phyloP scores from a whole-genome alignment of 768 basidiomycete species.

The Pleurotus pulmonarius region DNA sequence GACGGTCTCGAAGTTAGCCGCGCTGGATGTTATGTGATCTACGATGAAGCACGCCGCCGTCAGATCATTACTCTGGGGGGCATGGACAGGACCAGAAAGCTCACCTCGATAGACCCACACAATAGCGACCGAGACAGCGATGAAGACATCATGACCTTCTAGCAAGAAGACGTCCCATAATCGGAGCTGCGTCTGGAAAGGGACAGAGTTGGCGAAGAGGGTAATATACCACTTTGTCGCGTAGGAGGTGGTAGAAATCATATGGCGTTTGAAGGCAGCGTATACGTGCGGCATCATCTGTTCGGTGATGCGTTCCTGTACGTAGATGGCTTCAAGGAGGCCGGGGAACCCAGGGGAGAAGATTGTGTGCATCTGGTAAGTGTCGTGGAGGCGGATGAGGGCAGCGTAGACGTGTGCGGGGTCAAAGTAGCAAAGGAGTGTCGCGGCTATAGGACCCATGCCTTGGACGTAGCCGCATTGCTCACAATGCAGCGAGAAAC shows the following conservation, averaged over 20 bases:
- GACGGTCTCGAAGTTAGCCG: constrained; percentile 89
- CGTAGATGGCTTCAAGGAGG: constrained; percentile 90
- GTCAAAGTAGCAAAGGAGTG: constrained; percentile 88
- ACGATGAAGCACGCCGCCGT: constrained; percentile 8
- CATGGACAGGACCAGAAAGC: constrained; percentile 18
- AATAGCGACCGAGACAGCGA: constrained; percentile 82
- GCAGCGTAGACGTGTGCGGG: constrained; percentile 85
- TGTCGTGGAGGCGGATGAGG: constrained; percentile 85
- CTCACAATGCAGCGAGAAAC: constrained; percentile 80
- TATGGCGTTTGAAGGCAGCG: constrained; percentile 79
- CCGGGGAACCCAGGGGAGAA: constrained; percentile 96
- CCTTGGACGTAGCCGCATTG: constrained; percentile 97
- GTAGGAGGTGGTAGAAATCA: constrained; percentile 91
- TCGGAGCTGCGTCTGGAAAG: constrained; percentile 91
- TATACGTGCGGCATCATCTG: constrained; percentile 89
- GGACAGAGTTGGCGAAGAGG: constrained; percentile 90
- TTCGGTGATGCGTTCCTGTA: constrained; percentile 88
- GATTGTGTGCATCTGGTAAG: constrained; percentile 82
- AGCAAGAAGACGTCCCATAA: constrained; percentile 93
- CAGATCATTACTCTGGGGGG: not conserved
- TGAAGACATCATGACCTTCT: constrained; percentile 86
- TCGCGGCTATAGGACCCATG: constrained; percentile 97
- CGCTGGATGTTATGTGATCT: constrained; percentile 81
- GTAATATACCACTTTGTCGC: constrained; percentile 99
- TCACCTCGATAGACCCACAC: constrained; percentile 88